Base-by-base conservation (phyloP, 345 rosid genomes). In the Eucalyptus leucophloia region DNA sequence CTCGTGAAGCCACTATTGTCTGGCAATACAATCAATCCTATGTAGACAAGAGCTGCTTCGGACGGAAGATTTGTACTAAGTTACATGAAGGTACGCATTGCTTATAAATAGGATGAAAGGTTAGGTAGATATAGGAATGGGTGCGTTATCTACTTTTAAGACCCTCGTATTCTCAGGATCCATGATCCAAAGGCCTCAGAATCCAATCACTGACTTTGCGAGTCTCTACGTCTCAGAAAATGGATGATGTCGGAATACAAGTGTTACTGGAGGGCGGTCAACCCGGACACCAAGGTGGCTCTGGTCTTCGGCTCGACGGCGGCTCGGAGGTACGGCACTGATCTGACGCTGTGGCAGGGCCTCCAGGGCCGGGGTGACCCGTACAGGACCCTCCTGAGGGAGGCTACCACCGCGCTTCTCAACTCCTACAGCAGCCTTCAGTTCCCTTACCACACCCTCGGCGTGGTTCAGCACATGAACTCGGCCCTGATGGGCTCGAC, bases 371-470 rank as follows among this genome's bases (percentile, higher is more conserved):
- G 95, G 92, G 97, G 97, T 81, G 98, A 97, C 88, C 95, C 97
- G 8, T 92, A 96, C 87, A 95, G 88, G 91, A 95, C 98, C 49
- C 98, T 98, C 34, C 86, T 97, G 51, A 93, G 99, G 88, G 99
- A 98, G 91, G 97, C 90, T 51, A 97, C 96, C 86, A 93, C 98
- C 5, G 95, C 98, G 18, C 97, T 98, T 53, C 96, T 98, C 83
- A 97, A 98, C 92, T 95, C 99, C 81, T 95, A 97, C 83, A 95
- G 95, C 90, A 94, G 95, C 54, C 91, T 95, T 60, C 94, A 89
- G 81, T 98, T 95, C 93, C 93, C 96, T 82, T 95, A 94, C 85
- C 90, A 90, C 86, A 32, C 96, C 5, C n/a, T 93, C 4, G 69
- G 90, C 72, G 97, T 96, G 42, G 88, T 95, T 89, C 92, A 94